These are phyloP conservation scores for Globisporangium rhizosaccharum DNA, from an alignment of 352 stramenopile genomes.

Conservation along the genomic window DNA sequence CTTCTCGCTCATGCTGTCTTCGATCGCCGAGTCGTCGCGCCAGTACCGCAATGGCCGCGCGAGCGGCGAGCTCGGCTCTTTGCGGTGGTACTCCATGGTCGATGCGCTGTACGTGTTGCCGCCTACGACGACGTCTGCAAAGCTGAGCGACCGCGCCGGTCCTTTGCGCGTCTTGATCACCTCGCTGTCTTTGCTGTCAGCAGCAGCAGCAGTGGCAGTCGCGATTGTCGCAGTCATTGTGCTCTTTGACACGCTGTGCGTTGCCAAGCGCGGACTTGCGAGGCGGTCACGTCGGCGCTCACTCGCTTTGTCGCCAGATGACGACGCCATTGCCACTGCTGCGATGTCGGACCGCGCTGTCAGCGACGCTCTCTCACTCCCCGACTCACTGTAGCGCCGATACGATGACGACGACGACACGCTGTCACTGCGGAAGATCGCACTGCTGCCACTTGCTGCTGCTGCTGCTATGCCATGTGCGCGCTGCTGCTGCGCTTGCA, in stretches of 20 bases:
- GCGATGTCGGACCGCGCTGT: slow-evolving; percentile 50
- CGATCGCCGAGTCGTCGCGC: slow-evolving; percentile 46
- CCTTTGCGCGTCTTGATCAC: slow-evolving; percentile 41
- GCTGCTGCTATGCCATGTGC: slow-evolving; percentile 7
- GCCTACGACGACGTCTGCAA: slow-evolving; percentile 78
- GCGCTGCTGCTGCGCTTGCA: slow-evolving; percentile 24
- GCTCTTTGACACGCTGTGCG: slow-evolving; percentile 16
- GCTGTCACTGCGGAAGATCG: neutral
- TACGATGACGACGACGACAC: slow-evolving; percentile 26
- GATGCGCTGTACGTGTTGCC: slow-evolving; percentile 24
- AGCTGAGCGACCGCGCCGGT: slow-evolving; percentile 75
- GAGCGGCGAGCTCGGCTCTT: slow-evolving; percentile 39
- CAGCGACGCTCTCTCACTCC: slow-evolving; percentile 37
- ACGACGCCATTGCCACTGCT: slow-evolving; percentile 12
- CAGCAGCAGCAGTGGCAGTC: slow-evolving; percentile 11
- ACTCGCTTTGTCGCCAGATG: slow-evolving; percentile 28
- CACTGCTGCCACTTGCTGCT: slow-evolving; percentile 5
- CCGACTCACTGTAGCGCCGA: slow-evolving; percentile 63
- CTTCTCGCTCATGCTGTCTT: slow-evolving; percentile 64
- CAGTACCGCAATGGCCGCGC: slow-evolving; percentile 36
- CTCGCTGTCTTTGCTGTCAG: slow-evolving; percentile 21
- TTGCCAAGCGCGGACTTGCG: slow-evolving; percentile 39
- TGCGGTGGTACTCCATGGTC: slow-evolving; percentile 18
- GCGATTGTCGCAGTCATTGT: neutral
- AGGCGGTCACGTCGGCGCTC: slow-evolving; percentile 29